A percentile compares a stretch with the other conserved stretches of the same genome.
phyloP scores from a whole-genome alignment of 108 stramenopile species.

The Aurantiochytrium sp. region DNA sequence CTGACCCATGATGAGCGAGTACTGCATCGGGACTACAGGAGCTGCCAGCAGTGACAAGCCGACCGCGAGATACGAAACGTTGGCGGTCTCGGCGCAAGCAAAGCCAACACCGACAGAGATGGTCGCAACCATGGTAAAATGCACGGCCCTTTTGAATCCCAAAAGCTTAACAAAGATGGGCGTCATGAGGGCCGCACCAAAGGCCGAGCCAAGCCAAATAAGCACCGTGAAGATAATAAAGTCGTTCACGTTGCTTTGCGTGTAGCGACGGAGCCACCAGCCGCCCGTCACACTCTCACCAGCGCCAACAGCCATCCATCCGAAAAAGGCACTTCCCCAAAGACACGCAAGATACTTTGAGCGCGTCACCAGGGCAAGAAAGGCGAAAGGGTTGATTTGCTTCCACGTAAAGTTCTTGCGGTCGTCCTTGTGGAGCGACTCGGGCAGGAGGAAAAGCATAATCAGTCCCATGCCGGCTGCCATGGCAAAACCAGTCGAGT shows the following conservation, averaged over 20 bases:
- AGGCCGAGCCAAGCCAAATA: background rate
- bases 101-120: background rate
- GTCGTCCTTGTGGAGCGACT: background rate
- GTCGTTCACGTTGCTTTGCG: background rate
- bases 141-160: background rate
- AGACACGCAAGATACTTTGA: background rate
- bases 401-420: background rate
- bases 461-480: too few relatives aligned
- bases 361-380: background rate
- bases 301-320: background rate
- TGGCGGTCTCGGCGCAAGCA: background rate
- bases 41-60: background rate
- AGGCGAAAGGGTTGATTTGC: background rate
- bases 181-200: conserved; percentile 10
- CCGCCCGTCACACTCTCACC: background rate
- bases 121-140: background rate
- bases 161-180: background rate
- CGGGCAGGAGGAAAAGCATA: background rate
- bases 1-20: background rate
- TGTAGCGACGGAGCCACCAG: conserved; percentile 10
- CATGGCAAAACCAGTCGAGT: background rate
- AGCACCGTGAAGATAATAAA: background rate
- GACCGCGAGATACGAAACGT: background rate
- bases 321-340: background rate
- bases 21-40: background rate